These are phyloP conservation scores for Lathyrus tuberosus DNA, from an alignment of 306 rosid genomes.

Conservation along the genomic window DNA sequence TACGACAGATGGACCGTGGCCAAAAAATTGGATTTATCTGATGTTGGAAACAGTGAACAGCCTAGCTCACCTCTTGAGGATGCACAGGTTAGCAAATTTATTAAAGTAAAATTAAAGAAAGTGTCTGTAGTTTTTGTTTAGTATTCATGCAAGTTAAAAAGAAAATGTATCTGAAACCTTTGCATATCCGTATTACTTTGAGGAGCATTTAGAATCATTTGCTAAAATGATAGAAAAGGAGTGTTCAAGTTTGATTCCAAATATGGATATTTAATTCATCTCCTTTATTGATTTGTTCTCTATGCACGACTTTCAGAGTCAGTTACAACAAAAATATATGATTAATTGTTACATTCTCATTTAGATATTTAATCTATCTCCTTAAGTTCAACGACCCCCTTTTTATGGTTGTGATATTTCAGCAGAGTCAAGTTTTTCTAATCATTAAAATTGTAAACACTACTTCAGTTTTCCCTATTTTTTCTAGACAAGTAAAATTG, in stretches of 20 bases:
- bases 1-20: slow-evolving; percentile 28
- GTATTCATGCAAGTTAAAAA: slow-evolving; percentile 17
- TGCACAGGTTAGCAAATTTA: slow-evolving; percentile 18
- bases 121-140: slow-evolving; percentile 28
- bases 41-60: slow-evolving; percentile 32
- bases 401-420: slow-evolving; percentile 18
- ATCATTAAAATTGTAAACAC: slow-evolving; percentile 1
- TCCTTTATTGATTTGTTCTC: slow-evolving; percentile 3
- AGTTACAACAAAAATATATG: background rate
- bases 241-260: slow-evolving; percentile 12
- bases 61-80: slow-evolving; percentile 38
- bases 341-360: background rate
- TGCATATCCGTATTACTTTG: slow-evolving; percentile 33
- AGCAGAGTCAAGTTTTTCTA: slow-evolving; percentile 3
- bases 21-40: slow-evolving; percentile 36
- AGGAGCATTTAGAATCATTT: slow-evolving; percentile 36
- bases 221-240: slow-evolving; percentile 41
- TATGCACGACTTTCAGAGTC: background rate
- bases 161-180: slow-evolving; percentile 41
- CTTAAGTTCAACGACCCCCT: background rate
- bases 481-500: slow-evolving; percentile 3
- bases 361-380: slow-evolving; percentile 16
- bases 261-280: slow-evolving; percentile 11
- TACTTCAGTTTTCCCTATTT: slow-evolving; percentile 24
- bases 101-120: slow-evolving; percentile 41